A percentile compares a stretch with the other conserved stretches of the same genome.
phyloP scores from a whole-genome alignment of 495 filamentous ascomycete genomes.

The Ramalina intermedia region DNA sequence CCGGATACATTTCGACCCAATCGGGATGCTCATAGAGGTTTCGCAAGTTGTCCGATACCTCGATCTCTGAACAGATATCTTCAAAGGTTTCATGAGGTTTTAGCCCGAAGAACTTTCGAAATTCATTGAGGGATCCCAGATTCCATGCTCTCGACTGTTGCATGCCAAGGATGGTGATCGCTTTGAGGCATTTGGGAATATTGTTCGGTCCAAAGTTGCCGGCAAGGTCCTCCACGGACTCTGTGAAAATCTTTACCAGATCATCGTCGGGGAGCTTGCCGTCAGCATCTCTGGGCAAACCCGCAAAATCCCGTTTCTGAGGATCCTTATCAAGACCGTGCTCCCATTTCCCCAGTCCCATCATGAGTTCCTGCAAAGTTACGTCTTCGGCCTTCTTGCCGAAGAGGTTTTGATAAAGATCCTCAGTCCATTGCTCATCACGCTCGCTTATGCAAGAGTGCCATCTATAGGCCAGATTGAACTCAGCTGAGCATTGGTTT shows the following conservation, averaged over 20 bases:
- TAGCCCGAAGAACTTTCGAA: slow-evolving; percentile 45
- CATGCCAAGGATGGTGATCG: slow-evolving; percentile 43
- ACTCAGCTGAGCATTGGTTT: slow-evolving; percentile 58
- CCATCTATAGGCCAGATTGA: slow-evolving; percentile 62
- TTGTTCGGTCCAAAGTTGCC: slow-evolving; percentile 44
- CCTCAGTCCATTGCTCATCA: slow-evolving; percentile 53
- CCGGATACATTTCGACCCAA: slow-evolving; percentile 49
- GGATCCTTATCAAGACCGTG: slow-evolving; percentile 34
- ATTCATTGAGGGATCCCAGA: slow-evolving; percentile 46
- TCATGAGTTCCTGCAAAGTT: slow-evolving; percentile 34
- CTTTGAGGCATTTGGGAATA: slow-evolving; percentile 41
- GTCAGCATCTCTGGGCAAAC: slow-evolving; percentile 36
- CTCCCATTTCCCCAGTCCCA: slow-evolving; percentile 38
- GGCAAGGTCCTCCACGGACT: slow-evolving; percentile 45
- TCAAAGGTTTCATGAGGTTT: slow-evolving; percentile 45
- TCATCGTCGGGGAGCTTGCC: slow-evolving; percentile 49
- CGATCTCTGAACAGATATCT: slow-evolving; percentile 46
- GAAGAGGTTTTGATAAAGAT: slow-evolving; percentile 38
- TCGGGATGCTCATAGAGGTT: slow-evolving; percentile 42
- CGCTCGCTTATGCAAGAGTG: slow-evolving; percentile 47
- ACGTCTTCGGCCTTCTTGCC: slow-evolving; percentile 38
- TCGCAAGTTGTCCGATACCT: slow-evolving; percentile 35
- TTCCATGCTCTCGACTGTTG: slow-evolving; percentile 46
- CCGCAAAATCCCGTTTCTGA: slow-evolving; percentile 42
- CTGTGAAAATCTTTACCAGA: slow-evolving; percentile 43